A percentile compares a stretch with the other conserved stretches of the same genome.
Conservation (phyloP, 148 eudicot genomes). For the Dysphania ambrosioides region DNA sequence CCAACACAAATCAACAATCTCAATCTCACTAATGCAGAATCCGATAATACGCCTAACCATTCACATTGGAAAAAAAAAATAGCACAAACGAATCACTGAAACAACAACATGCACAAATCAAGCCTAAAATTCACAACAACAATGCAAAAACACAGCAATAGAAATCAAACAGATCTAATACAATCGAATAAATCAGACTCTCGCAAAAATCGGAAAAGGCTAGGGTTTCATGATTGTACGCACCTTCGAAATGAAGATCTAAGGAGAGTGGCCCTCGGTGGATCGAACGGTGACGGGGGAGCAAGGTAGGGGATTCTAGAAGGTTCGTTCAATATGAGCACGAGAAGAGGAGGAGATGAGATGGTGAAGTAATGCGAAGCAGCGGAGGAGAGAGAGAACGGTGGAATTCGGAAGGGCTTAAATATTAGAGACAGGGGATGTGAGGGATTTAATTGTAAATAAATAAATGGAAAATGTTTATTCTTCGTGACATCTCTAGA, state of each 20-base stretch:
- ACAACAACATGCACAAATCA: conserved; percentile 16
- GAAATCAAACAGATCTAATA: neutral
- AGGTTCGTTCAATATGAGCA: neutral
- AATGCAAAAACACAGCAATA: neutral
- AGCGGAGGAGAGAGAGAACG: neutral
- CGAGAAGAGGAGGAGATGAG: neutral
- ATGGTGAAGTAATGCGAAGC: neutral
- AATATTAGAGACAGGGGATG: neutral
- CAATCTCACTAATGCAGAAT: neutral
- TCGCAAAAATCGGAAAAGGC: neutral
- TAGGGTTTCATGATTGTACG: conserved; percentile 10
- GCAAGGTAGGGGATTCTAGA: conserved; percentile 8
- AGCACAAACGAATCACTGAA: neutral
- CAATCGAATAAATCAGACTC: conserved; percentile 11
- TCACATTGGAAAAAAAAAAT: neutral
- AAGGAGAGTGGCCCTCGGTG: neutral
- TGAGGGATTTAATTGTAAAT: neutral
- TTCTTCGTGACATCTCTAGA: conserved; percentile 6
- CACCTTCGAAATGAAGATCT: conserved; percentile 10
- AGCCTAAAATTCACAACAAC: neutral
- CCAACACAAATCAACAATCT: neutral
- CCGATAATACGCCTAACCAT: neutral
- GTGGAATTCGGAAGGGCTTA: neutral
- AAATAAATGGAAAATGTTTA: too few relatives aligned
- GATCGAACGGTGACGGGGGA: conserved; percentile 28